phyloP scores from a whole-genome alignment of 495 filamentous ascomycete genomes.

The Aspergillus homomorphus region DNA sequence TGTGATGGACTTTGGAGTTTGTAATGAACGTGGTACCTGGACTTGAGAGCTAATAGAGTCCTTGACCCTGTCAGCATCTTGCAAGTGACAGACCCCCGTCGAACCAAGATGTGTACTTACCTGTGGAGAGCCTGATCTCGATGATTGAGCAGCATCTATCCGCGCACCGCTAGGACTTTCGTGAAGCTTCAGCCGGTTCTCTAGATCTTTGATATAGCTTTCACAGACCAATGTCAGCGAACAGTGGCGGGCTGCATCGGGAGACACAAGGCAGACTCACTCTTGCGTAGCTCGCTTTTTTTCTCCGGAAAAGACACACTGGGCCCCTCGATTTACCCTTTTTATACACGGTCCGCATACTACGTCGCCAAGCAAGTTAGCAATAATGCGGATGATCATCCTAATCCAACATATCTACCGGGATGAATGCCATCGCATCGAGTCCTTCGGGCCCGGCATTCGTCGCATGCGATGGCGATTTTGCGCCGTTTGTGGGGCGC shows the following conservation, averaged over 20 bases:
- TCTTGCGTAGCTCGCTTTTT: constrained; percentile 30
- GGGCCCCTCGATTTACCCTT: constrained; percentile 17
- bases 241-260: neutral
- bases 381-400: constrained; percentile 1
- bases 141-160: neutral
- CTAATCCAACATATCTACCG: constrained; percentile 20
- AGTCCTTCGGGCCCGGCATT: constrained; percentile 35
- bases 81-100: too few relatives aligned
- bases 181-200: constrained; percentile 30
- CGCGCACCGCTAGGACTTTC: constrained; percentile 18
- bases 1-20: neutral
- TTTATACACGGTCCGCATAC: constrained; percentile 39
- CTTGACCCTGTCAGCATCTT: neutral
- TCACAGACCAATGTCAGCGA: neutral
- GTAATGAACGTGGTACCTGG: neutral
- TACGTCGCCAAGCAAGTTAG: neutral
- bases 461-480: constrained; percentile 37
- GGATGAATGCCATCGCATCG: constrained; percentile 41
- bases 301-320: constrained; percentile 34
- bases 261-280: constrained; percentile 12
- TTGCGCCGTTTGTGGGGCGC: constrained; percentile 30
- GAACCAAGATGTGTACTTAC: too few relatives aligned
- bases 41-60: neutral
- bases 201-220: constrained; percentile 30
- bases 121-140: constrained; percentile 9